Conservation (phyloP, 2,329 filamentous ascomycete genomes). For the Alternaria postmessia region DNA sequence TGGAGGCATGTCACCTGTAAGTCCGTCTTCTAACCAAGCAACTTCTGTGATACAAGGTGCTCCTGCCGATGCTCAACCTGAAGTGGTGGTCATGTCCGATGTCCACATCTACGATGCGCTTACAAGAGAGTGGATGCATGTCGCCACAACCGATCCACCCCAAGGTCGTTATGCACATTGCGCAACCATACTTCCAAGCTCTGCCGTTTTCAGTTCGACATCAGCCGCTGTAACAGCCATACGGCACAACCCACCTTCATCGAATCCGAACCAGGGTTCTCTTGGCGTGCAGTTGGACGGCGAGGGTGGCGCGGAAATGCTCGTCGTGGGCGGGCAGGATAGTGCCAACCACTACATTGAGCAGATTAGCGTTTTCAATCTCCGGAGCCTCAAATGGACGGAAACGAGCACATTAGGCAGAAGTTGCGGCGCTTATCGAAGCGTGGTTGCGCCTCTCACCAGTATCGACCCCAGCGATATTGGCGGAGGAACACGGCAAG, state of each 20-base stretch:
- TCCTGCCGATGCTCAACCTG: conserved; percentile 72
- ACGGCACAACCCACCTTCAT: conserved; percentile 84
- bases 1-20: conserved; percentile 91
- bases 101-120: conserved; percentile 93
- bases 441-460: conserved; percentile 86
- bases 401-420: conserved; percentile 85
- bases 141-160: conserved; percentile 80
- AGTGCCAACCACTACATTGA: conserved; percentile 99
- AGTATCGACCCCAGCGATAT: conserved; percentile 71
- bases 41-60: conserved; percentile 47
- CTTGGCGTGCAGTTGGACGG: conserved; percentile 91
- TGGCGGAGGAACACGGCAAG: conserved; percentile 62
- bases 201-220: conserved; percentile 84
- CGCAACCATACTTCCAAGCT: conserved; percentile 88
- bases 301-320: conserved; percentile 92
- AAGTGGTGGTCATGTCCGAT: conserved; percentile 97
- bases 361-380: conserved; percentile 97
- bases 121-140: conserved; percentile 82
- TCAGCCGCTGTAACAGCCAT: conserved; percentile 85
- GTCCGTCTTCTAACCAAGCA: conserved; percentile 52
- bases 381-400: conserved; percentile 94
- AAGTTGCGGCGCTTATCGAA: conserved; percentile 95
- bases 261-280: conserved; percentile 85
- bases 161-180: conserved; percentile 97
- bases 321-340: conserved; percentile 95